Evolutionary conservation across 2,329 filamentous ascomycete genomes (phyloP).

Genomic region (Clonostachys rhizophaga): DNA sequence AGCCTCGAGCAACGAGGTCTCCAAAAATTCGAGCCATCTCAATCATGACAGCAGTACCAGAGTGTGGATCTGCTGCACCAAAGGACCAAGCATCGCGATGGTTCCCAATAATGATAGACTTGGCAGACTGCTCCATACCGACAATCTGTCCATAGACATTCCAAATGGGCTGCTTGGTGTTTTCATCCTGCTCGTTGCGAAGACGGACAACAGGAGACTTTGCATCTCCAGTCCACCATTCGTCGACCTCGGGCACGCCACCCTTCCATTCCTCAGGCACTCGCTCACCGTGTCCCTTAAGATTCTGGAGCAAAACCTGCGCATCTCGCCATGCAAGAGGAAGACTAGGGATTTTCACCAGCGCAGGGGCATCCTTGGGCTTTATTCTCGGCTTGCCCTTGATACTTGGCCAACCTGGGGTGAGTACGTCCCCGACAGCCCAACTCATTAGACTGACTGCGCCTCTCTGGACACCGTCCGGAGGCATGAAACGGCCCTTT

Average conservation of each 20-base stretch:
- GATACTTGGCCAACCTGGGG: conserved; percentile 77
- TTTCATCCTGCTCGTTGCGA: conserved; percentile 82
- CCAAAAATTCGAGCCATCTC: conserved; percentile 86
- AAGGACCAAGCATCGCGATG: conserved; percentile 92
- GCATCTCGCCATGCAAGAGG: conserved; percentile 90
- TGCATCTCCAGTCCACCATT: conserved; percentile 81
- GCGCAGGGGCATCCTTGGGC: conserved; percentile 64
- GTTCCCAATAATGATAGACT: conserved; percentile 86
- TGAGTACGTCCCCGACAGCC: conserved; percentile 87
- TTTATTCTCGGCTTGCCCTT: conserved; percentile 61
- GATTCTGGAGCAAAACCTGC: conserved; percentile 67
- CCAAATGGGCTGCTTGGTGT: conserved; percentile 78
- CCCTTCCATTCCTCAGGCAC: conserved; percentile 71
- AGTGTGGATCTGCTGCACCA: conserved; percentile 80
- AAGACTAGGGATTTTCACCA: conserved; percentile 83
- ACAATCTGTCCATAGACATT: conserved; percentile 83
- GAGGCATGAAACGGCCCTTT: conserved; percentile 73
- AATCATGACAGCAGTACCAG: conserved; percentile 85
- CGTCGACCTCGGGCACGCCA: conserved; percentile 66
- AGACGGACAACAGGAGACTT: conserved; percentile 75
- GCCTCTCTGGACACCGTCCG: conserved; percentile 77
- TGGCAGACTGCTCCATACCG: conserved; percentile 78
- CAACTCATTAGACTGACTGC: conserved; percentile 76
- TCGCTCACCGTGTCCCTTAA: conserved; percentile 69
- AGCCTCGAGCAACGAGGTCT: conserved; percentile 69